Percentiles rank a stretch among this genome's conserved stretches.
Evolutionary conservation across 495 filamentous ascomycete genomes (phyloP).

Genomic region (Evernia prunastri): DNA sequence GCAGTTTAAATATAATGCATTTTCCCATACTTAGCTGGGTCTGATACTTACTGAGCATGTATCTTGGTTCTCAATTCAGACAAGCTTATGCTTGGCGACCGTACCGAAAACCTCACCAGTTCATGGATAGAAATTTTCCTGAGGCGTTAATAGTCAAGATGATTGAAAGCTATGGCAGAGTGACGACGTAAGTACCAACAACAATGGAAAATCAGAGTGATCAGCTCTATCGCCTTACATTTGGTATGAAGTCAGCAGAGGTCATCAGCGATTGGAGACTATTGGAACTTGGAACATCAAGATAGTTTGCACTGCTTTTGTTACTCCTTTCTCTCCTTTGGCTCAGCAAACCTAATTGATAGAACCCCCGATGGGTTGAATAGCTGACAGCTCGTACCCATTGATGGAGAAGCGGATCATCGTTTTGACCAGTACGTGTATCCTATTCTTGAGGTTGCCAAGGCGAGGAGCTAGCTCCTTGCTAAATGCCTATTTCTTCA

Average conservation of each 20-base stretch:
- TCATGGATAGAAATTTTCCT: too few species aligned
- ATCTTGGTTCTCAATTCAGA: too few species aligned
- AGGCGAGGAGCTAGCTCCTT: too few species aligned
- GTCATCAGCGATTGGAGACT: background rate
- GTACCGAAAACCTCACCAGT: background rate
- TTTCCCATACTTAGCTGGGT: background rate
- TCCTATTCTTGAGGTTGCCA: too few species aligned
- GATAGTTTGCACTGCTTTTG: background rate
- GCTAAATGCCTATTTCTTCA: too few species aligned
- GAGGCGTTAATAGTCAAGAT: background rate
- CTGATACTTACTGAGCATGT: too few species aligned
- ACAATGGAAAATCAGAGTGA: too few species aligned
- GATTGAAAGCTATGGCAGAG: background rate
- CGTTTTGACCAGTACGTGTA: background rate
- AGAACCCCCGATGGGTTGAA: background rate
- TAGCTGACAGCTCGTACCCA: background rate
- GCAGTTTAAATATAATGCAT: background rate
- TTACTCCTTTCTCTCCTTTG: background rate
- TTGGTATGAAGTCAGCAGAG: background rate
- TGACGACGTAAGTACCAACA: background rate
- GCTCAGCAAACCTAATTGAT: background rate
- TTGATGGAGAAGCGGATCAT: background rate
- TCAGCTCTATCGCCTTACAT: background rate
- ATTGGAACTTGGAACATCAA: background rate
- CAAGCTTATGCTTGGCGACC: background rate